Conservation (phyloP, 208 protist genomes). For the Leishmania tropica region DNA sequence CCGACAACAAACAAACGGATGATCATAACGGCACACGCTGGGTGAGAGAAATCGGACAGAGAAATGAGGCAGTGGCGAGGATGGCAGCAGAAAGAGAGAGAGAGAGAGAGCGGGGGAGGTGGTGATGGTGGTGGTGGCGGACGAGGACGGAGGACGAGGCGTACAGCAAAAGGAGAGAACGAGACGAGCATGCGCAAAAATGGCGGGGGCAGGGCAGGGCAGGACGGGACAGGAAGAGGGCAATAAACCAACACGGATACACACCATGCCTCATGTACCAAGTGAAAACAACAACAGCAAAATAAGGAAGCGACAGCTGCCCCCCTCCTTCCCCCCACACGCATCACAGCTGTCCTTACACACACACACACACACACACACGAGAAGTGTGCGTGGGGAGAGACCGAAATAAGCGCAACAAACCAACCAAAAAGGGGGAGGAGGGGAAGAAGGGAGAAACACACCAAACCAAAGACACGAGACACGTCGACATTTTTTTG, state of each 20-base stretch:
- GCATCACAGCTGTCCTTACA: too few species aligned
- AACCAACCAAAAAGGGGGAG: too few species aligned
- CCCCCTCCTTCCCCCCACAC: too few species aligned
- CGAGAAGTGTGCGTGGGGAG: background rate
- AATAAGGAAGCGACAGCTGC: background rate
- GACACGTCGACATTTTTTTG: background rate
- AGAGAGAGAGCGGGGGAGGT: background rate
- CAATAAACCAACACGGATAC: too few species aligned
- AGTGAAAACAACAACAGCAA: too few species aligned
- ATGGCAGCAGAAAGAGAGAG: background rate
- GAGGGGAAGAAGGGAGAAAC: too few species aligned
- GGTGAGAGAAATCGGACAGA: too few species aligned
- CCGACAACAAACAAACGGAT: background rate
- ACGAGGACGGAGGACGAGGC: too few species aligned
- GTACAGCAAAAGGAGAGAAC: background rate
- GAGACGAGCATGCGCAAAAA: background rate
- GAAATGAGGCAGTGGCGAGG: background rate
- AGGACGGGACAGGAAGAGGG: too few species aligned
- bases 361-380: slow-evolving; percentile 1
- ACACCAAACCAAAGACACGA: slow-evolving; percentile 18
- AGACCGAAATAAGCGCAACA: slow-evolving; percentile 2
- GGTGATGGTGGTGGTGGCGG: background rate
- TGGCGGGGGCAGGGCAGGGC: too few species aligned
- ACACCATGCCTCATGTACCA: too few species aligned
- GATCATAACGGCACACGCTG: background rate